These are phyloP conservation scores for Podila clonocystis DNA, from an alignment of 192 early-diverging fungal genomes.

Conservation along the genomic window DNA sequence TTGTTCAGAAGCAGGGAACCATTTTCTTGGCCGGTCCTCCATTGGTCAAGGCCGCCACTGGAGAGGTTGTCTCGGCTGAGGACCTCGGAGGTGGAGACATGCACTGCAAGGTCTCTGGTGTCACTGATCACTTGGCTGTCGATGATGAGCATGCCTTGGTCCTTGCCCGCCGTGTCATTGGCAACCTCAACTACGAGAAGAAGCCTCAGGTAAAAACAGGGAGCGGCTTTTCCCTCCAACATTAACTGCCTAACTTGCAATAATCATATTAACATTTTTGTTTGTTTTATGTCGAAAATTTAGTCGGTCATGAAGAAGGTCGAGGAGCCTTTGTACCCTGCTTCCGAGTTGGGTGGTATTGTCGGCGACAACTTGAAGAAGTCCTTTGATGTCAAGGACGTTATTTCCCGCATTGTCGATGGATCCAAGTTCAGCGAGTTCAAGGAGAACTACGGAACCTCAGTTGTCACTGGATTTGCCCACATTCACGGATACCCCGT, in stretches of 20 bases:
- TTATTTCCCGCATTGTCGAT: constrained; percentile 95
- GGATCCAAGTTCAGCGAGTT: constrained; percentile 93
- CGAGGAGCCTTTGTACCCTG: constrained; percentile 84
- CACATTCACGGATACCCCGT: constrained; percentile 91
- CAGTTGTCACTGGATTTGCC: constrained; percentile 92
- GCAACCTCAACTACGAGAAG: constrained; percentile 87
- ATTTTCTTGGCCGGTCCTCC: constrained; percentile 98
- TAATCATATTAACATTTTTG: background rate
- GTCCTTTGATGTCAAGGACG: constrained; percentile 89
- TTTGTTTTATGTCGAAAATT: background rate
- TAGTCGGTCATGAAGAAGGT: constrained; percentile 58
- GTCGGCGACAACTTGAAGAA: constrained; percentile 92
- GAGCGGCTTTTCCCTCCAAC: constrained; percentile 5
- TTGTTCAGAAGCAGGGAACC: constrained; percentile 94
- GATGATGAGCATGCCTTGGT: constrained; percentile 90
- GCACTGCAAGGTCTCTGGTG: constrained; percentile 92
- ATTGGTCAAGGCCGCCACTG: constrained; percentile 95
- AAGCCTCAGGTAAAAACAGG: constrained; percentile 55
- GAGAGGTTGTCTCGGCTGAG: constrained; percentile 92
- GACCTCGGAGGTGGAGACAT: constrained; percentile 96
- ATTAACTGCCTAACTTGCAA: background rate
- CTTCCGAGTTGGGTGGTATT: constrained; percentile 91
- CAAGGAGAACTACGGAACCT: constrained; percentile 91
- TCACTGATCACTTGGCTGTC: constrained; percentile 92
- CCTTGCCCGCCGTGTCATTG: constrained; percentile 85